phyloP scores from a whole-genome alignment of 2,329 filamentous ascomycete genomes.

The Fusarium multiceps region DNA sequence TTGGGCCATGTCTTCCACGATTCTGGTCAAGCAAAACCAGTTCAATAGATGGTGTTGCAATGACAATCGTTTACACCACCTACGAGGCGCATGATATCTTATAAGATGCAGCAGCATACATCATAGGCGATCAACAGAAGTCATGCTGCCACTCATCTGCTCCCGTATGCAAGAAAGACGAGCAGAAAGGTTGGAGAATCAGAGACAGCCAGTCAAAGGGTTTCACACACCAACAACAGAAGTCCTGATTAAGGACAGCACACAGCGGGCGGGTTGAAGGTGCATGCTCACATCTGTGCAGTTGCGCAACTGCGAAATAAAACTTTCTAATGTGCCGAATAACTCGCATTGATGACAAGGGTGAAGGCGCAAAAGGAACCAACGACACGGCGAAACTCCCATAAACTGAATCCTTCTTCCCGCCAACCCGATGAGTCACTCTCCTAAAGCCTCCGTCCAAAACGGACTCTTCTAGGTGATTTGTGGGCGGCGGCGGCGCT shows the following conservation, averaged over 20 bases:
- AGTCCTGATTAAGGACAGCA: constrained; percentile 26
- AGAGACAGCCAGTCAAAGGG: constrained; percentile 35
- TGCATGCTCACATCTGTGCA: constrained; percentile 18
- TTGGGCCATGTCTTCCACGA: constrained; percentile 15
- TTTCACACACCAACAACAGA: constrained; percentile 4
- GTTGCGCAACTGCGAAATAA: constrained; percentile 25
- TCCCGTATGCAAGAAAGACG: constrained; percentile 40
- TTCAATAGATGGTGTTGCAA: constrained; percentile 3
- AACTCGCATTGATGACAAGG: constrained; percentile 35
- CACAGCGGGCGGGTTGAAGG: constrained; percentile 38
- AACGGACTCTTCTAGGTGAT: constrained; percentile 27
- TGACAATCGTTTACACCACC: constrained; percentile 12
- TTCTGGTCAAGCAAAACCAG: constrained; percentile 4
- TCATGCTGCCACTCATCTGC: constrained; percentile 27
- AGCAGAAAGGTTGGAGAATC: constrained; percentile 29
- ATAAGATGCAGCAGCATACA: constrained; percentile 27
- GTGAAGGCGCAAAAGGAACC: constrained; percentile 24
- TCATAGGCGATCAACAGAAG: constrained; percentile 28
- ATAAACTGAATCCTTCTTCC: constrained; percentile 24
- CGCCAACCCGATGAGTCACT: constrained; percentile 43
- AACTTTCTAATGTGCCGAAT: constrained; percentile 41
- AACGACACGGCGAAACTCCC: constrained; percentile 22
- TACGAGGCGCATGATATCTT: constrained; percentile 28
- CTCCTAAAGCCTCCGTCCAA: constrained; percentile 17
- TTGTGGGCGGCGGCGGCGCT: constrained; percentile 37